Evolutionary conservation across 495 filamentous ascomycete genomes (phyloP).

Genomic region (Hypoxylon lenormandii): DNA sequence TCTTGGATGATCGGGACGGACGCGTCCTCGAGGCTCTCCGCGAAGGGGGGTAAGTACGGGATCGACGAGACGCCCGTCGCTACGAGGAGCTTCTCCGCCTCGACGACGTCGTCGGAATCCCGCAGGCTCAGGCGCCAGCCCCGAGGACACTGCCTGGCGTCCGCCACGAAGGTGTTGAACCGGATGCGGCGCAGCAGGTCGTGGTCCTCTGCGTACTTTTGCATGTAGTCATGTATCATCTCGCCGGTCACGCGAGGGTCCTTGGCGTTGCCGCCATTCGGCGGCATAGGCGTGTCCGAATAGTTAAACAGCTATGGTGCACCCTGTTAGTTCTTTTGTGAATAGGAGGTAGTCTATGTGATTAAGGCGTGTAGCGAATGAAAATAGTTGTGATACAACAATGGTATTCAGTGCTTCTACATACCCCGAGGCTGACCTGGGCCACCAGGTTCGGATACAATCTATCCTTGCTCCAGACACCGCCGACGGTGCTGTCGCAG

Average conservation of each 20-base stretch:
- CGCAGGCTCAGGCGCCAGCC: conserved; percentile 16
- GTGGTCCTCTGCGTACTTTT: conserved; percentile 53
- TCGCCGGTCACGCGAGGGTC: conserved; percentile 53
- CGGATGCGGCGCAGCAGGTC: conserved; percentile 49
- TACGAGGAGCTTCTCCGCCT: conserved; percentile 69
- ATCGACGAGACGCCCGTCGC: conserved; percentile 77
- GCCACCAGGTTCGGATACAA: conserved; percentile 62
- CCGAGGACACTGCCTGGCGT: background rate
- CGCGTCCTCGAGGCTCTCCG: conserved; percentile 64
- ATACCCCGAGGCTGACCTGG: conserved; percentile 47
- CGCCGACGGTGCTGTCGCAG: conserved; percentile 57
- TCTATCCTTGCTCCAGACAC: conserved; percentile 64
- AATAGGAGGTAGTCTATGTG: background rate
- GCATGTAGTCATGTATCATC: conserved; percentile 51
- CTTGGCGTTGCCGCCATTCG: conserved; percentile 42
- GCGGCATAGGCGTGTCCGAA: conserved; percentile 53
- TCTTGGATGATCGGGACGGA: conserved; percentile 71
- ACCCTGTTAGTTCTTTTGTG: conserved; percentile 47
- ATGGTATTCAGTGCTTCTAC: background rate
- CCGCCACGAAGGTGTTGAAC: conserved; percentile 45
- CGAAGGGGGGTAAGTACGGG: conserved; percentile 65
- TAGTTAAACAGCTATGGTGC: conserved; percentile 53
- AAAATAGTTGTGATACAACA: background rate
- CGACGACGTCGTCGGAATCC: conserved; percentile 19
- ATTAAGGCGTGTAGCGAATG: background rate